Evolutionary conservation across 2,329 filamentous ascomycete genomes (phyloP).

Genomic region (Monosporascus cannonballus): DNA sequence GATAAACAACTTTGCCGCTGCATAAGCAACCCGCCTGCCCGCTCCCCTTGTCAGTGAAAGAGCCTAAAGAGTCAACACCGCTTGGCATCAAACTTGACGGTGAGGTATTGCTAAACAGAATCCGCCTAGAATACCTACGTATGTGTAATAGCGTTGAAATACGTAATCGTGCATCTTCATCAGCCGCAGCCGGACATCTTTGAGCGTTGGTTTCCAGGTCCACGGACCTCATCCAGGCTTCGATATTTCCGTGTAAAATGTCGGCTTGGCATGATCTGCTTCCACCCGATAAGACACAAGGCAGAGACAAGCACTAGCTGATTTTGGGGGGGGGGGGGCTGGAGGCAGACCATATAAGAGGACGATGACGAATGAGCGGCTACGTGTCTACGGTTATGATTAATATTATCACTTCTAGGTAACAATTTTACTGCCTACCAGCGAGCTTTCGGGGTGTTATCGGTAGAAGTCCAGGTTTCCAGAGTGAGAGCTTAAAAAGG

Average conservation of each 20-base stretch:
- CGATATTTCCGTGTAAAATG: not conserved
- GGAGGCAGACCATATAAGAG: no score
- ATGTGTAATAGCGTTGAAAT: slow-evolving; percentile 6
- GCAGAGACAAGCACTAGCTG: not conserved
- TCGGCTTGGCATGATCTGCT: not conserved
- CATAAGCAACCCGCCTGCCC: slow-evolving; percentile 21
- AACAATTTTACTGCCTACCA: not conserved
- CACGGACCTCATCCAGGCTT: not conserved
- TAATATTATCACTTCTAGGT: not conserved
- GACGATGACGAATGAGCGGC: not conserved
- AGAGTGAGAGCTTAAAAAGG: no score
- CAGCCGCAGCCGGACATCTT: not conserved
- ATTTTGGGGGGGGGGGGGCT: no score
- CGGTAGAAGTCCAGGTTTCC: no score
- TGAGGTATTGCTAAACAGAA: not conserved
- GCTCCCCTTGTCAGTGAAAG: slow-evolving; percentile 10
- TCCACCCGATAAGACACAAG: not conserved
- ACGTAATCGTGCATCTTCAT: not conserved
- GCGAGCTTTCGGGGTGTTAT: no score
- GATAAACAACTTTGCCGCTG: slow-evolving; percentile 14
- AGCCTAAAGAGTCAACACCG: slow-evolving; percentile 5
- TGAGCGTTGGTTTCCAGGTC: not conserved
- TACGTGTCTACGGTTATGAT: not conserved
- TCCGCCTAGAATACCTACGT: not conserved
- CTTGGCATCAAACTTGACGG: slow-evolving; percentile 14